Conservation (phyloP, 345 rosid species). For the Dipteronia sinensis region DNA sequence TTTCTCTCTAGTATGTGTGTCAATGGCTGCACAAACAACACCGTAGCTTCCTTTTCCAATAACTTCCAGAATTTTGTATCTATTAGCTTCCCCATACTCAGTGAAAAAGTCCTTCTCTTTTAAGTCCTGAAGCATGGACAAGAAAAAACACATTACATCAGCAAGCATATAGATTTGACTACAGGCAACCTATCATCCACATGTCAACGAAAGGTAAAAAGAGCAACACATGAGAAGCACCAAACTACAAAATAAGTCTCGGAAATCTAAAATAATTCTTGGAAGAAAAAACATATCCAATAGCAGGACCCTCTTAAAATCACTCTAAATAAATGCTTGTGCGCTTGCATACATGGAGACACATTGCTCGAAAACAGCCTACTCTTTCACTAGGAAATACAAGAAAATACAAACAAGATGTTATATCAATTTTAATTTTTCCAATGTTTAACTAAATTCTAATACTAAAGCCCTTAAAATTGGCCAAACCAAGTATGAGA, state of each 20-base stretch:
- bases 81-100: constrained; percentile 94
- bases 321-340: background rate
- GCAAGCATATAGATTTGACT: background rate
- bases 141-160: constrained; percentile 1
- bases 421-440: background rate
- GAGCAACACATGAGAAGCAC: no score
- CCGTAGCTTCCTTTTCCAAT: constrained; percentile 99
- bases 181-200: background rate
- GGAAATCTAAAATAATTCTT: no score
- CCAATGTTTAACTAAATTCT: background rate
- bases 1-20: constrained; percentile 90
- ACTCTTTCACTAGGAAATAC: background rate
- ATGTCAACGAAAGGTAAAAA: no score
- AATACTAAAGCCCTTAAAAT: background rate
- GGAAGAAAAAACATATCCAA: no score
- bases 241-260: no score
- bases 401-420: background rate
- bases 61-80: constrained; percentile 83
- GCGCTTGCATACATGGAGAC: background rate
- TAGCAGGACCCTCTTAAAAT: no score
- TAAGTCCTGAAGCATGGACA: constrained; percentile 43
- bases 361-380: background rate
- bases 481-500: background rate
- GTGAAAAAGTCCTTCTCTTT: constrained; percentile 90
- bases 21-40: constrained; percentile 95